Evolutionary conservation across 2,329 filamentous ascomycete genomes (phyloP).

Genomic region (Calonectria pauciramosa): DNA sequence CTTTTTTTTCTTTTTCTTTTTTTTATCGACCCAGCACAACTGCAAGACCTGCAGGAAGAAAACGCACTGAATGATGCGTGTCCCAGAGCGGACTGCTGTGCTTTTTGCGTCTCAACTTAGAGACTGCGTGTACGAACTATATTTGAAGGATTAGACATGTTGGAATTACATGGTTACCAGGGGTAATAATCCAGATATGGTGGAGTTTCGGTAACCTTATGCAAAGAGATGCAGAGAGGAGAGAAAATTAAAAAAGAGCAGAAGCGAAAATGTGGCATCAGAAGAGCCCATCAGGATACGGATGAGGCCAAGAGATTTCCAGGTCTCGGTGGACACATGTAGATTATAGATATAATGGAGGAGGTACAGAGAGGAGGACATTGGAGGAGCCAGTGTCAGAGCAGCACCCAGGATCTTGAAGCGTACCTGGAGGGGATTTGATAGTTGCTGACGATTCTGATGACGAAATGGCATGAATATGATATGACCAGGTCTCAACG

Average conservation of each 20-base stretch:
- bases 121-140: conserved; percentile 50
- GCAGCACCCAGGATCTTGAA: conserved; percentile 21
- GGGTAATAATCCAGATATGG: conserved; percentile 43
- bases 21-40: conserved; percentile 29
- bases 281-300: conserved; percentile 30
- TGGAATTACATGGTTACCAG: conserved; percentile 45
- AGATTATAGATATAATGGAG: conserved; percentile 44
- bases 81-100: conserved; percentile 27
- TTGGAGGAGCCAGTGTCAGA: conserved; percentile 21
- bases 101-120: conserved; percentile 43
- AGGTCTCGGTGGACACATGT: conserved; percentile 39
- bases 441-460: conserved; percentile 48
- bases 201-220: conserved; percentile 38
- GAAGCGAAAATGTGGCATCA: conserved; percentile 26
- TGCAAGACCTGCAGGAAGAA: conserved; percentile 9
- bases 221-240: conserved; percentile 36
- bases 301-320: conserved; percentile 27
- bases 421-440: conserved; percentile 39
- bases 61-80: conserved; percentile 23
- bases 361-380: conserved; percentile 29
- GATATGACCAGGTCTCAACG: conserved; percentile 48
- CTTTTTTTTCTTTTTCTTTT: background rate
- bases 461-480: conserved; percentile 52
- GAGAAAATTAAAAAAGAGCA: conserved; percentile 27
- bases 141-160: conserved; percentile 47